A percentile compares a stretch with the other conserved stretches of the same genome.
phyloP scores from a whole-genome alignment of 2,329 filamentous ascomycete genomes.

The Lasiodiplodia citricola region DNA sequence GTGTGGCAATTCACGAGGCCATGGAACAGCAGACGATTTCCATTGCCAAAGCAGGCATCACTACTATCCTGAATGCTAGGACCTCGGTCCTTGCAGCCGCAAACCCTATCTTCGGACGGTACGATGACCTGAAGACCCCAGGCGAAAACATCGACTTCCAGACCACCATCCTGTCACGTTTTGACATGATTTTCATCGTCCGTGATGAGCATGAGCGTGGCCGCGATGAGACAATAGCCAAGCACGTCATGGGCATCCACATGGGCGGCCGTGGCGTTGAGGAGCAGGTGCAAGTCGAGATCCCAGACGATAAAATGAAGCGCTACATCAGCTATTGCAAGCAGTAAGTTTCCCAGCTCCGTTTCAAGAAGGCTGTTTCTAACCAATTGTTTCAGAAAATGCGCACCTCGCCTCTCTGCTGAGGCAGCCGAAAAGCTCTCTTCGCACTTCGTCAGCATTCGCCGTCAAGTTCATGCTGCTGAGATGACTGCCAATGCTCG shows the following conservation, averaged over 20 bases:
- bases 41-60: conserved; percentile 98
- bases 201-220: conserved; percentile 90
- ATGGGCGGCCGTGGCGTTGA: conserved; percentile 87
- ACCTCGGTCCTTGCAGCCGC: conserved; percentile 95
- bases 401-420: conserved; percentile 85
- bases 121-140: conserved; percentile 96
- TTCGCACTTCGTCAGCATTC: conserved; percentile 95
- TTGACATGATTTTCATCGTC: conserved; percentile 99
- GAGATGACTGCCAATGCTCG: conserved; percentile 89
- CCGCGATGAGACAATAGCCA: conserved; percentile 91
- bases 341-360: conserved; percentile 65
- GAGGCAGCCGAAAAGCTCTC: conserved; percentile 95
- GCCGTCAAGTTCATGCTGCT: conserved; percentile 88
- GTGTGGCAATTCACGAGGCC: conserved; percentile 97
- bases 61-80: conserved; percentile 93
- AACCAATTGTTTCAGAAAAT: conserved; percentile 65
- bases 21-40: conserved; percentile 99
- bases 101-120: conserved; percentile 96
- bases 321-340: conserved; percentile 97
- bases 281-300: conserved; percentile 83
- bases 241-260: conserved; percentile 96
- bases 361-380: conserved; percentile 32
- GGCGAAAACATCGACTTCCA: conserved; percentile 99
- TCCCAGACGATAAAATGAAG: conserved; percentile 95
- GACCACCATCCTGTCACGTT: conserved; percentile 95